Conservation (phyloP, 1,139 yeast genomes). For the Yamadazyma atlantica region DNA sequence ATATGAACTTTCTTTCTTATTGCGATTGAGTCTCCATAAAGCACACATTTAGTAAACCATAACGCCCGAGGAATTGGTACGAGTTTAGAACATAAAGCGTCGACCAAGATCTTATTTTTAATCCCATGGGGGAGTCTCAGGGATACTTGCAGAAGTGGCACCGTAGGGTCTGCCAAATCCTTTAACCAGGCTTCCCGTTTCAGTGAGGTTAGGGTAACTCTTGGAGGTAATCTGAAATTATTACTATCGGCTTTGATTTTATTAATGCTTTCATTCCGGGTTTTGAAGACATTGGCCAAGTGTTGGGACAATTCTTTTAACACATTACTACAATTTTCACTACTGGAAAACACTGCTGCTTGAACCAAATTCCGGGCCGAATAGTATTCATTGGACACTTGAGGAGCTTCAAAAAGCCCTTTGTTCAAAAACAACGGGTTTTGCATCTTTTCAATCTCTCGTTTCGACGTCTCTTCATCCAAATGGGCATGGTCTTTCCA, state of each 20-base stretch:
- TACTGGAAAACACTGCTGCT: constrained; percentile 40
- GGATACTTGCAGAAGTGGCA: constrained; percentile 67
- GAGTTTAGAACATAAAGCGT: constrained; percentile 61
- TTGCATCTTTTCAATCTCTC: constrained; percentile 27
- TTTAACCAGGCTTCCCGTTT: constrained; percentile 82
- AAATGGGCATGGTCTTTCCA: constrained; percentile 69
- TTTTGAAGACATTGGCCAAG: constrained; percentile 62
- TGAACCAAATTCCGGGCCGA: constrained; percentile 53
- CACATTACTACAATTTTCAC: constrained; percentile 37
- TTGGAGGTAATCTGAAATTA: constrained; percentile 73
- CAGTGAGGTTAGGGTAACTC: constrained; percentile 86
- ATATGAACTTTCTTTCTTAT: constrained; percentile 50
- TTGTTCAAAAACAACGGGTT: constrained; percentile 38
- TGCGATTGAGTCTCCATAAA: constrained; percentile 76
- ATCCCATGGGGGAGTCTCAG: constrained; percentile 92
- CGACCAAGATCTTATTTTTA: constrained; percentile 68
- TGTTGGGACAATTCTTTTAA: constrained; percentile 46
- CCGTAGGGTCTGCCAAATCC: constrained; percentile 67
- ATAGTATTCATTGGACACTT: constrained; percentile 52
- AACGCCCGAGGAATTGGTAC: constrained; percentile 79
- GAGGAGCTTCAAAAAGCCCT: constrained; percentile 55
- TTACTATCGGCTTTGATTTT: constrained; percentile 53
- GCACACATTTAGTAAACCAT: constrained; percentile 88
- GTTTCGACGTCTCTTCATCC: constrained; percentile 25
- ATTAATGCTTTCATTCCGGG: constrained; percentile 63